These are phyloP conservation scores for Panicum miliaceum DNA, from an alignment of 176 grass and related monocot species.

Conservation along the genomic window DNA sequence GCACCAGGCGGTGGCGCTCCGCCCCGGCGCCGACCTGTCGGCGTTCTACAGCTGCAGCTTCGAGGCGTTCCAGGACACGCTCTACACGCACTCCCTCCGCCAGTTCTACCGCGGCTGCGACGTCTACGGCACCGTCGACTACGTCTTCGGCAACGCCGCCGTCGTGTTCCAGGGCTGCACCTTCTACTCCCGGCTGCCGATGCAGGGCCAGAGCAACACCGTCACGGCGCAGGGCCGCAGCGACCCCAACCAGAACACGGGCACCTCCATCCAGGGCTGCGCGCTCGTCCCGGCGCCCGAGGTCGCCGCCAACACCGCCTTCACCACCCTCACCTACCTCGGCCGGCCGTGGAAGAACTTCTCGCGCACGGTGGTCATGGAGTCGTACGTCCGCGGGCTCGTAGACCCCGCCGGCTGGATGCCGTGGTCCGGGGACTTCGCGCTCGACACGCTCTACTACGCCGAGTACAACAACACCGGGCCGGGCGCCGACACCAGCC, in stretches of 20 bases:
- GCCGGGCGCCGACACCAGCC: slow-evolving; percentile 51
- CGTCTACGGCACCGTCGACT: slow-evolving; percentile 77
- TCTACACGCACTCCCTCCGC: slow-evolving; percentile 80
- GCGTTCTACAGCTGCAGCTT: slow-evolving; percentile 73
- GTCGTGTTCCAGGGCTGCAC: slow-evolving; percentile 74
- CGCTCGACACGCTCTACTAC: slow-evolving; percentile 61
- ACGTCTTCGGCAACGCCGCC: slow-evolving; percentile 84
- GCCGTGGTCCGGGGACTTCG: slow-evolving; percentile 65
- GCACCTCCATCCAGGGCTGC: slow-evolving; percentile 71
- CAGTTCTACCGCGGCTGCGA: slow-evolving; percentile 83
- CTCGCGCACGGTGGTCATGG: slow-evolving; percentile 71
- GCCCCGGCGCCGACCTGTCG: slow-evolving; percentile 62
- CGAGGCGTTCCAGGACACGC: slow-evolving; percentile 80
- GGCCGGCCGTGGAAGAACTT: slow-evolving; percentile 66
- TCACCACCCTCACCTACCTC: slow-evolving; percentile 48
- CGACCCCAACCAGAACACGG: slow-evolving; percentile 86
- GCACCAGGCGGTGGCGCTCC: slow-evolving; percentile 74
- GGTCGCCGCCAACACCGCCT: slow-evolving; percentile 42
- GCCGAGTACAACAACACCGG: slow-evolving; percentile 68
- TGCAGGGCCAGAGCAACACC: slow-evolving; percentile 76
- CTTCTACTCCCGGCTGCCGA: slow-evolving; percentile 69
- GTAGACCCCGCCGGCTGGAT: slow-evolving; percentile 65
- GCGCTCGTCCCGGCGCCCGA: slow-evolving; percentile 48
- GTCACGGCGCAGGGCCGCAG: slow-evolving; percentile 73
- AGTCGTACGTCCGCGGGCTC: slow-evolving; percentile 54